Conservation (phyloP, 441 rosid genomes). For the Populus hybrid region DNA sequence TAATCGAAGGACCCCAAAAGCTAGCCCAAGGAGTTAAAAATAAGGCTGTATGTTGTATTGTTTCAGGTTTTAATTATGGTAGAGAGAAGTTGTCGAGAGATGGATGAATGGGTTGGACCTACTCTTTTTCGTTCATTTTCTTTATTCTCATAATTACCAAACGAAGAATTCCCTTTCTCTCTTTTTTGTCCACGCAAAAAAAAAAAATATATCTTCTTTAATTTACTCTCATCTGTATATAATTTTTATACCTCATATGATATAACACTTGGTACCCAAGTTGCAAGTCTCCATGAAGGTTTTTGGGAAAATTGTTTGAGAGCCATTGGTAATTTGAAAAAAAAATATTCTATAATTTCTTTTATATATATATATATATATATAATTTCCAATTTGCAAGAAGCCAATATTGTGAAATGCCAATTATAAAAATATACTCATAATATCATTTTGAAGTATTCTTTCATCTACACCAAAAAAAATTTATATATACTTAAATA, state of each 20-base stretch:
- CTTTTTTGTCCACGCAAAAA: neutral
- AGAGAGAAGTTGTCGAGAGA: constrained; percentile 10
- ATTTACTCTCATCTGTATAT: neutral
- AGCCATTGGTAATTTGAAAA: no score
- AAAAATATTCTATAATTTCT: no score
- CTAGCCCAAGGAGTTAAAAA: constrained; percentile 1
- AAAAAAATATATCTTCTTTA: neutral
- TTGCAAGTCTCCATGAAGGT: neutral
- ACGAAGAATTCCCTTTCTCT: neutral
- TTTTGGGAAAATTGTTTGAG: no score
- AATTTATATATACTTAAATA: no score
- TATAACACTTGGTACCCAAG: neutral
- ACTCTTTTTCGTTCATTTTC: constrained; percentile 13
- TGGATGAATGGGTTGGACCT: constrained; percentile 17
- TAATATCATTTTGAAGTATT: no score
- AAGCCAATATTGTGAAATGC: no score
- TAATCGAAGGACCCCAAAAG: constrained; percentile 16
- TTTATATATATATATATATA: no score
- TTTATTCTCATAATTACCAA: constrained; percentile 12
- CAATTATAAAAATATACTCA: no score
- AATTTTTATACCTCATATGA: neutral
- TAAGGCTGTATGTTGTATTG: neutral
- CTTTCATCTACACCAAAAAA: no score
- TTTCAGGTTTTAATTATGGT: constrained; percentile 17
- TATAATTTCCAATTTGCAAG: no score